A percentile compares a stretch with the other conserved stretches of the same genome.
Conservation (phyloP, 805 yeast genomes). For the Metschnikowia proteae region DNA sequence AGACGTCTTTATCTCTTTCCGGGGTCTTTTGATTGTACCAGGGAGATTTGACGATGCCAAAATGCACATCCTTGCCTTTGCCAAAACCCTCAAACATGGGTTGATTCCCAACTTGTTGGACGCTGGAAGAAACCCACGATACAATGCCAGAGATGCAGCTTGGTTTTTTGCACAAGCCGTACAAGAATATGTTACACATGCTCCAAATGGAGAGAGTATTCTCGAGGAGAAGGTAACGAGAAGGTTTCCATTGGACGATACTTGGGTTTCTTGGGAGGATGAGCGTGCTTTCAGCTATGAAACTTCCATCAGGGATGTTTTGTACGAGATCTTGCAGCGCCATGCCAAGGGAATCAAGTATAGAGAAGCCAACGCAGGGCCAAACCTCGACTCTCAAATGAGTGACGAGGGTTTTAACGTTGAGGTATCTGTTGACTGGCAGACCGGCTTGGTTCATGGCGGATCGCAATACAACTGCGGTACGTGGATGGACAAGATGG, state of each 20-base stretch:
- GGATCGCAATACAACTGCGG: slow-evolving; percentile 95
- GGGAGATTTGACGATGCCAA: slow-evolving; percentile 78
- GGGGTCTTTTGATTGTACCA: slow-evolving; percentile 78
- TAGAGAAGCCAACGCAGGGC: slow-evolving; percentile 95
- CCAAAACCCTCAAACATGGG: slow-evolving; percentile 90
- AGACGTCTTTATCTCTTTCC: slow-evolving; percentile 82
- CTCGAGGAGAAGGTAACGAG: slow-evolving; percentile 71
- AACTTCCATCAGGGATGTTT: slow-evolving; percentile 66
- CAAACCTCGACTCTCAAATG: slow-evolving; percentile 86
- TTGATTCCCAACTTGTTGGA: slow-evolving; percentile 89
- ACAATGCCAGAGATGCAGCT: slow-evolving; percentile 94
- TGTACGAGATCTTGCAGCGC: slow-evolving; percentile 77
- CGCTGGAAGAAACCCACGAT: slow-evolving; percentile 90
- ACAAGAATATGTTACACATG: slow-evolving; percentile 71
- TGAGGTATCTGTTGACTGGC: slow-evolving; percentile 78
- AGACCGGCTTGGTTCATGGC: slow-evolving; percentile 81
- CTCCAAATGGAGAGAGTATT: slow-evolving; percentile 64
- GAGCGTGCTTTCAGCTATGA: slow-evolving; percentile 72
- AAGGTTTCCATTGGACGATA: slow-evolving; percentile 87
- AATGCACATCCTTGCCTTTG: slow-evolving; percentile 79
- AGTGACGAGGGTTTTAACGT: slow-evolving; percentile 88
- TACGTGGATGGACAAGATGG: slow-evolving; percentile 99
- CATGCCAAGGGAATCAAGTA: slow-evolving; percentile 87
- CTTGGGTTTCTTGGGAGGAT: slow-evolving; percentile 64
- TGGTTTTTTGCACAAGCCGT: slow-evolving; percentile 92